These are phyloP conservation scores for Apiotrichum domesticum DNA, from an alignment of 1,284 basidiomycete genomes.

Conservation along the genomic window DNA sequence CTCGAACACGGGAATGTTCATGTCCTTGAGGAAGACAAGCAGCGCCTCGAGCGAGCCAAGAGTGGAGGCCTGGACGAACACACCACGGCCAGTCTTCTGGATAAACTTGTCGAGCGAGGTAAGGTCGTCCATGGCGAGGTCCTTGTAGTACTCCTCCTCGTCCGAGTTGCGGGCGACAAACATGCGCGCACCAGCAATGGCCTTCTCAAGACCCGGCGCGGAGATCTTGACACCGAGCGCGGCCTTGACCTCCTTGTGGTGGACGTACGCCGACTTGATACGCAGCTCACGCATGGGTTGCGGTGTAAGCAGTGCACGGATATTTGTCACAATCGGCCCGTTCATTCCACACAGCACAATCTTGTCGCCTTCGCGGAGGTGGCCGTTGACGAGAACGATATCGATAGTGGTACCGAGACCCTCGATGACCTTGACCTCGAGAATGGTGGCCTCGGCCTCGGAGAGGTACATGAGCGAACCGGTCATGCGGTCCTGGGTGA, in stretches of 20 bases:
- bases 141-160: conserved; percentile 89
- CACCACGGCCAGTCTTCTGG: conserved; percentile 90
- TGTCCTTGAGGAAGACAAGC: conserved; percentile 87
- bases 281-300: conserved; percentile 94
- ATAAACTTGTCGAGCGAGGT: conserved; percentile 84
- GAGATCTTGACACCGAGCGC: conserved; percentile 95
- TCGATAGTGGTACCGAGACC: conserved; percentile 98
- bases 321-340: conserved; percentile 92
- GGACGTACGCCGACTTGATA: conserved; percentile 96
- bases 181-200: conserved; percentile 94
- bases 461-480: conserved; percentile 97
- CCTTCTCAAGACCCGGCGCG: conserved; percentile 94
- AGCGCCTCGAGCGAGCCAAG: conserved; percentile 96
- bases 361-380: conserved; percentile 84
- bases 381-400: conserved; percentile 93
- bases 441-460: conserved; percentile 96
- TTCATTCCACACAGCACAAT: conserved; percentile 97
- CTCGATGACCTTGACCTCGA: conserved; percentile 99
- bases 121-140: conserved; percentile 95
- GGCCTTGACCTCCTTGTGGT: conserved; percentile 97
- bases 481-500: conserved; percentile 98
- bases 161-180: conserved; percentile 89
- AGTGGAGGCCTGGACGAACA: conserved; percentile 96
- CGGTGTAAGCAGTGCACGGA: conserved; percentile 90
- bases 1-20: conserved; percentile 95